Evolutionary conservation across 2,329 filamentous ascomycete species (phyloP), one percentile per base, ranked within the genome.

Genomic region (Epichloe sylvatica): DNA sequence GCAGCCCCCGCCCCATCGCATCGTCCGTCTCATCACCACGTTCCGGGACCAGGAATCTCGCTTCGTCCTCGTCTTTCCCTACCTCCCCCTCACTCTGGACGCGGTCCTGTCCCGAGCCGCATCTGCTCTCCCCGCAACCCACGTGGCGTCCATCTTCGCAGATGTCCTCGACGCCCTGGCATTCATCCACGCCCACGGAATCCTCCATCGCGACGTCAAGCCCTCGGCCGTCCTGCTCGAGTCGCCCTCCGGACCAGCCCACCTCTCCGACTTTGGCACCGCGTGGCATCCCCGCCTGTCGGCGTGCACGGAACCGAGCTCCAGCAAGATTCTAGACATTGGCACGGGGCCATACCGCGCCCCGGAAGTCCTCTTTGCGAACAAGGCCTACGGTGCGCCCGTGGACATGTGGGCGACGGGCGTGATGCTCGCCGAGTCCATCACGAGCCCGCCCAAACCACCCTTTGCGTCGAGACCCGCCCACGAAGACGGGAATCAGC

Each of bases 151-250:
- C 21, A 78, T 72, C 64, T 92, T 74, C 66, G 67, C 51, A 11
- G 81, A 90, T 56, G 61, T 92, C 6, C 84, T 96, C 60, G 64
- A 68, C 3, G 90, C 80, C 4, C 74, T 98, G 2, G 69, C 68
- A 2, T 75, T 85, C 57, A 71, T 96, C 2, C 92, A 98, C 62
- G 57, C 64, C 7, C 68, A 79, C 23, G 84, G 80, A 7, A 89
- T 98, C 51, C 84, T 98, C 49, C 92, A 98, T 64, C 82, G 92
- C 50, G 92, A 98, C 61, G 71, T 98, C 62, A 98, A 98, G 61
- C 92, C 92, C 0, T 89, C 88, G 0, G 94, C 95, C 48, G 76
- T 98, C 36, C 72, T 96, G 8, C 74, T 95, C 43, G 70, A 75
- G 40, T 79, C 82, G 0, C 69, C 76, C 0, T 70, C 75, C 5